Percentiles rank a stretch among this genome's conserved stretches.
Conservation (phyloP, 208 protist genomes). For the Trypanosoma scelopori region DNA sequence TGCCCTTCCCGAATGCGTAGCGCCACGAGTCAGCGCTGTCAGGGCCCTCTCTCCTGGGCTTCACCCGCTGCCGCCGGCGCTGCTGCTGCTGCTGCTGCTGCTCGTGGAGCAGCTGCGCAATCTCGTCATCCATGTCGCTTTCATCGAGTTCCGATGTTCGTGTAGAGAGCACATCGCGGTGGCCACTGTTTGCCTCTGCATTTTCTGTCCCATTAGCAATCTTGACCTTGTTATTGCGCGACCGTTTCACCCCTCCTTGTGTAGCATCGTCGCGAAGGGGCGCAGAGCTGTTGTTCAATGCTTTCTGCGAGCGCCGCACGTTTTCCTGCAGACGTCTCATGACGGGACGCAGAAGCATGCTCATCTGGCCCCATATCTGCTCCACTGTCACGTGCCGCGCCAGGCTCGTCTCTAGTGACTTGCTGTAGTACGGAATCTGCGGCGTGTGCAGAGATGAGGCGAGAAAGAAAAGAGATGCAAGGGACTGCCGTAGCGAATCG, state of each 20-base stretch:
- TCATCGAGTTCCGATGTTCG: conserved; percentile 55
- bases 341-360: conserved; percentile 72
- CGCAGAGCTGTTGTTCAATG: conserved; percentile 26
- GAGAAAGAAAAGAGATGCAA: conserved; percentile 71
- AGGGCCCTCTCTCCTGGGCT: conserved; percentile 18
- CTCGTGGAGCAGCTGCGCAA: conserved; percentile 49
- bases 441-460: conserved; percentile 77
- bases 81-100: conserved; percentile 20
- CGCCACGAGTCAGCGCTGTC: conserved; percentile 55
- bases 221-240: conserved; percentile 12
- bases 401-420: conserved; percentile 54
- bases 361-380: conserved; percentile 90
- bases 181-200: conserved; percentile 9
- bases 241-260: neutral
- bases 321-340: conserved; percentile 71
- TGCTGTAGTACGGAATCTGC: conserved; percentile 58
- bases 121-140: conserved; percentile 86
- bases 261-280: conserved; percentile 9
- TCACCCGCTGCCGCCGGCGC: conserved; percentile 28
- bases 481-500: conserved; percentile 47
- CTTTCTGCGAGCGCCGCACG: conserved; percentile 48
- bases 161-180: conserved; percentile 27
- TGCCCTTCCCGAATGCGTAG: conserved; percentile 81
- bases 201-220: conserved; percentile 5
- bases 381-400: conserved; percentile 73